A percentile compares a stretch with the other conserved stretches of the same genome.
Evolutionary conservation across 2,329 filamentous ascomycete species (phyloP).

Genomic region (Fusarium nygamai): DNA sequence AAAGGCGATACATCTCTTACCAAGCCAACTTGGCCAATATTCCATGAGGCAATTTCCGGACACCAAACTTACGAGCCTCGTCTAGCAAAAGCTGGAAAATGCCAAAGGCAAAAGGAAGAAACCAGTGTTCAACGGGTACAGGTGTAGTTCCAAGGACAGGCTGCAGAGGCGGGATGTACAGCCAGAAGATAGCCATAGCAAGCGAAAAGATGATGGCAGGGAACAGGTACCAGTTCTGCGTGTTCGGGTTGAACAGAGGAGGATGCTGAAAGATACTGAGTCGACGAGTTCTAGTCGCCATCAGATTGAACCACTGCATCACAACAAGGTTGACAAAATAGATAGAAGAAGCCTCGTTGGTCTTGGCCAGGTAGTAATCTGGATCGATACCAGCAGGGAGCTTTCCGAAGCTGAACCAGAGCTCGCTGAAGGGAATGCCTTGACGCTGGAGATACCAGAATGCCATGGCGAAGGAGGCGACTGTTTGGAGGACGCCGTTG

Average conservation of each 20-base stretch:
- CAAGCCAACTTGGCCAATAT: neutral
- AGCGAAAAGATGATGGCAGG: slow-evolving; percentile 76
- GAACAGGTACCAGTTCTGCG: slow-evolving; percentile 75
- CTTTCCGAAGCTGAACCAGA: slow-evolving; percentile 75
- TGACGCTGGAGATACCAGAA: slow-evolving; percentile 72
- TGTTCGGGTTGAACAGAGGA: slow-evolving; percentile 70
- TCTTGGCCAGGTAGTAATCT: slow-evolving; percentile 62
- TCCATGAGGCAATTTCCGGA: neutral
- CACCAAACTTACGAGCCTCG: neutral
- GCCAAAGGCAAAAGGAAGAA: slow-evolving; percentile 79
- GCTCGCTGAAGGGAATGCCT: slow-evolving; percentile 70
- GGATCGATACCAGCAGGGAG: slow-evolving; percentile 60
- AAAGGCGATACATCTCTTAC: neutral
- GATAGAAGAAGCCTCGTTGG: slow-evolving; percentile 75
- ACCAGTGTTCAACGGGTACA: slow-evolving; percentile 79
- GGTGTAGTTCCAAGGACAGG: slow-evolving; percentile 66
- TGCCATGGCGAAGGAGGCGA: slow-evolving; percentile 70
- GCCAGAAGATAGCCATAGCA: slow-evolving; percentile 74
- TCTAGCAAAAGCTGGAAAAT: neutral
- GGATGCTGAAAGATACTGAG: slow-evolving; percentile 78
- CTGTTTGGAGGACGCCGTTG: slow-evolving; percentile 71
- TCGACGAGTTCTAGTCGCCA: slow-evolving; percentile 73
- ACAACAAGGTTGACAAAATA: slow-evolving; percentile 85
- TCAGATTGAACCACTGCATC: slow-evolving; percentile 83
- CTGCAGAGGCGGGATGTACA: slow-evolving; percentile 75